phyloP scores from a whole-genome alignment of 768 basidiomycete genomes.

The Phanerodontia chrysosporium region DNA sequence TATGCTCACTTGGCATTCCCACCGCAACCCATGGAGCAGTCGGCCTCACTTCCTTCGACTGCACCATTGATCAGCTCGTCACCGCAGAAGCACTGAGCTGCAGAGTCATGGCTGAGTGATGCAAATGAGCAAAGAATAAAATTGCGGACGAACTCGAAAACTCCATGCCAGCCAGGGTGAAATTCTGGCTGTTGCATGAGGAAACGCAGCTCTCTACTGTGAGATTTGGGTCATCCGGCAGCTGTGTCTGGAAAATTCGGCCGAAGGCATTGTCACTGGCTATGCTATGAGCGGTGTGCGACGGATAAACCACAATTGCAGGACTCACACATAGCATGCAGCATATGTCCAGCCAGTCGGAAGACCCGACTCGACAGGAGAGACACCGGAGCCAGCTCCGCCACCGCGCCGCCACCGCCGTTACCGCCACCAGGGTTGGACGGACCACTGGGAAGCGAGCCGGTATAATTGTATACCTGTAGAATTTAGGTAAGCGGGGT shows the following conservation, averaged over 20 bases:
- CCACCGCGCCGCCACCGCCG: slow-evolving; percentile 14
- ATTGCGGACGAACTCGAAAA: slow-evolving; percentile 40
- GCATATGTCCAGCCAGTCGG: slow-evolving; percentile 55
- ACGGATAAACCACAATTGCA: background rate
- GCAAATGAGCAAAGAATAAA: background rate
- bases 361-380: slow-evolving; percentile 48
- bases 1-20: slow-evolving; percentile 58
- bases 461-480: slow-evolving; percentile 61
- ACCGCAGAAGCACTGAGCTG: slow-evolving; percentile 47
- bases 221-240: slow-evolving; percentile 32
- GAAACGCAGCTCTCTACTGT: slow-evolving; percentile 66
- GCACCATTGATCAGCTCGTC: slow-evolving; percentile 62
- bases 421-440: slow-evolving; percentile 15
- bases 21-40: slow-evolving; percentile 72
- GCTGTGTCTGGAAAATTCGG: slow-evolving; percentile 48
- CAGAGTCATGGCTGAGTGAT: background rate
- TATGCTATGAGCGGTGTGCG: background rate
- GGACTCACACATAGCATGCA: slow-evolving; percentile 56
- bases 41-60: slow-evolving; percentile 38
- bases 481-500: too few species aligned
- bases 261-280: slow-evolving; percentile 58
- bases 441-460: slow-evolving; percentile 40
- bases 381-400: slow-evolving; percentile 23
- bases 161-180: slow-evolving; percentile 67
- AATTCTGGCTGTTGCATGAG: slow-evolving; percentile 51